Evolutionary conservation across 2,329 filamentous ascomycete genomes (phyloP), one percentile per base, ranked within the genome.

Genomic region (Apiospora saccharicola): DNA sequence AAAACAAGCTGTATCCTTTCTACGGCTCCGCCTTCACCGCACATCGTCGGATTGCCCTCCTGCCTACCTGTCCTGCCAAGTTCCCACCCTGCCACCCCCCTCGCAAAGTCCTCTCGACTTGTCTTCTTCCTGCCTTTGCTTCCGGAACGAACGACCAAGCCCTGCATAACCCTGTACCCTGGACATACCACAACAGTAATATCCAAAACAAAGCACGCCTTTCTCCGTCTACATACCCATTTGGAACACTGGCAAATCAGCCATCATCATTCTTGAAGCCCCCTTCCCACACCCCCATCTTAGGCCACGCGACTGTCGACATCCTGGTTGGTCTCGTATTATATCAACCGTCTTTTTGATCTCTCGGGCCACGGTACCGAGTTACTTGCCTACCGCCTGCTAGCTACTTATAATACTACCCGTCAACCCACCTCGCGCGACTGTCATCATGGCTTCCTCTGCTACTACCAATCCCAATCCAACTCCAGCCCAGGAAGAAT

Each of bases 401-500:
- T 53, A 51, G 44, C 30, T 69, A 69, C 57, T 47, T 70, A 70
- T 70, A 70, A 74, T 74, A 73, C 64, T 77, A 77, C 73, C 75
- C 74, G 75, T 72, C 72, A 71, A 24, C 53, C 72, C 69, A 41
- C 19, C 30, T 49, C n/a, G 34, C 37, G 34, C 49, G 46, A 13
- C 26, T 30, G 26, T 30, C 68, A 37, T 71, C 80, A 90, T 90
- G 88, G 83, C 87, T 69, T 80, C 78, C 71, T 73, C 77, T 67
- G 75, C 78, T 67, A 74, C 78, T 70, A 76, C 76, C 71, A 77
- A 76, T 64, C 71, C 67, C 75, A 83, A 85, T 75, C 83, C 82
- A 69, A 90, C 90, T 71, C 85, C 89, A 72, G 90, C 90, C 70
- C 89, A 92, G 81, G 89, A 92, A 84, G 90, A 93, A 82, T 92